Evolutionary conservation across 306 rosid species (phyloP).

Genomic region (Cyamopsis tetragonoloba): DNA sequence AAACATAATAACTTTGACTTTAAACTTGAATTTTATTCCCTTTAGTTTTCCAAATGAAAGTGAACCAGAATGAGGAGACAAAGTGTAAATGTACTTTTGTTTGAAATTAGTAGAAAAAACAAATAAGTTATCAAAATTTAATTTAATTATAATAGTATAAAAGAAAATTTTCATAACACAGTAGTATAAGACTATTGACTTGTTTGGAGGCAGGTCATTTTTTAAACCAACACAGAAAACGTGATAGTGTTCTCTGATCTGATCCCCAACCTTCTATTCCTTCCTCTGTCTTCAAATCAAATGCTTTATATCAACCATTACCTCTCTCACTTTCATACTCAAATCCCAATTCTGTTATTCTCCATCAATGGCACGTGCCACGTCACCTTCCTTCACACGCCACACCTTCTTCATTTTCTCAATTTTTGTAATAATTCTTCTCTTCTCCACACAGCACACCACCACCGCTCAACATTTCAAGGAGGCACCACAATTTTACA

Average conservation of each 20-base stretch:
- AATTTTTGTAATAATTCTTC: not conserved
- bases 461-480: slow-evolving; percentile 36
- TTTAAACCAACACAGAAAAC: slow-evolving; percentile 29
- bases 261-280: not conserved
- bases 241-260: not conserved
- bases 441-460: slow-evolving; percentile 3
- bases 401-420: not conserved
- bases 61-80: not conserved
- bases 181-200: slow-evolving; percentile 24
- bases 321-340: not conserved
- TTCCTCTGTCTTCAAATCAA: not conserved
- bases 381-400: not conserved
- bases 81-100: not conserved
- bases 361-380: not conserved
- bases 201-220: not conserved
- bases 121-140: not conserved
- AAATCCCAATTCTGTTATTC: not conserved
- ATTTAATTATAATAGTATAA: not conserved
- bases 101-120: not conserved
- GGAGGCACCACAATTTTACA: slow-evolving; percentile 87
- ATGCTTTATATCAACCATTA: not conserved
- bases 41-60: not conserved
- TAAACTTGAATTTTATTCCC: not conserved
- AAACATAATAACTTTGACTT: not conserved
- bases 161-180: no score